Conservation (phyloP, 148 eudicot species). For the Salicornia ramosissima region DNA sequence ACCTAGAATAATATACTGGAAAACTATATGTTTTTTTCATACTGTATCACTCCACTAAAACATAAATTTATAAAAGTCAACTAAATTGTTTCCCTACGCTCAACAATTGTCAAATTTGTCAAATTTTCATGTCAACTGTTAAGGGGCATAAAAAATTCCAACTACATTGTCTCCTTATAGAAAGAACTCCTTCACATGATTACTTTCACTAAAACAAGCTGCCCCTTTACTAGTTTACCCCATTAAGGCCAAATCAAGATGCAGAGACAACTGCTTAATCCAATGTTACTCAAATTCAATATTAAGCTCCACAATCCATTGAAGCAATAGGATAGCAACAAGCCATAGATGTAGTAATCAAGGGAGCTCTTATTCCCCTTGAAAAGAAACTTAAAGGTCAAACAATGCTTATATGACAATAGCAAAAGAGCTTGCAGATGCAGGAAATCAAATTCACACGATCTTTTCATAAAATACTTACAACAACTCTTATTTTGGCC, state of each 20-base stretch:
- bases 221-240: not conserved
- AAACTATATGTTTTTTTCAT: too few relatives aligned
- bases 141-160: too few relatives aligned
- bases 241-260: not conserved
- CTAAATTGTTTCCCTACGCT: too few relatives aligned
- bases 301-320: not conserved
- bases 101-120: too few relatives aligned
- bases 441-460: not conserved
- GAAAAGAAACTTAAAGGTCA: not conserved
- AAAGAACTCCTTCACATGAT: not conserved
- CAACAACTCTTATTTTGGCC: constrained; percentile 98
- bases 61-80: too few relatives aligned
- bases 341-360: not conserved
- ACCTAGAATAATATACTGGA: too few relatives aligned
- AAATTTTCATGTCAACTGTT: too few relatives aligned
- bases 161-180: too few relatives aligned
- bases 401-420: not conserved
- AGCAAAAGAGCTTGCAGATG: not conserved
- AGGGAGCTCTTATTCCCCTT: not conserved
- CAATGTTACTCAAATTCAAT: not conserved
- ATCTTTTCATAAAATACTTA: constrained; percentile 30
- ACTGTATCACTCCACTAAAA: too few relatives aligned
- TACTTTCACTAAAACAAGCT: not conserved
- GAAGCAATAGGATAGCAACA: not conserved
- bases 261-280: not conserved